Base-by-base conservation (phyloP, 2,329 filamentous ascomycete species). In the Calonectria ilicicola region DNA sequence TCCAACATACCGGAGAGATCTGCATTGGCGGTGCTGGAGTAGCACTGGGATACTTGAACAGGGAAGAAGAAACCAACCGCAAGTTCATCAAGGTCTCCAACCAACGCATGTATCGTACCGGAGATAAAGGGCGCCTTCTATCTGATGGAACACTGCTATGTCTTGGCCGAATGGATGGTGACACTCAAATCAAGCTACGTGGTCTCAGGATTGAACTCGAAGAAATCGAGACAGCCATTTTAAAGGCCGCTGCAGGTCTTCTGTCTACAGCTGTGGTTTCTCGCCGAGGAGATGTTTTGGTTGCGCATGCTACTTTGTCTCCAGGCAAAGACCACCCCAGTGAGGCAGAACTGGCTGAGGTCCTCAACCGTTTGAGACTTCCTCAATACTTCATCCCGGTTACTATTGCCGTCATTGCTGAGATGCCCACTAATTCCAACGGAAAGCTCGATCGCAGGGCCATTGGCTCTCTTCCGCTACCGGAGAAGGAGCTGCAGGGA, bases 21-120 rank as follows among this genome's bases (percentile, higher is more conserved):
- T 69, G 67, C 60, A 65, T 72, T 19, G 68, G 68, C 1, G 86
- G 86, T 15, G 78, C 84, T 0, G 84, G 86, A 38, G 82, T 88
- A 5, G 75, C 81, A 2, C 51, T 67, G 1, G 86, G 86, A 2
- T 88, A 88, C 73, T 72, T 87, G 12, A 74, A 81, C 46, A 49
- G 65, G 15, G 75, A 77, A 1, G 67, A 74, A 12, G 38, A 67
- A 3, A 75, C 66, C 5, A 14, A 47, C 4, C 51, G 56, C 29
- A 56, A 58, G 9, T 77, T 76, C 26, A 15, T 76, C 0, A 26
- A 26, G 3, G 26, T 7, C 23, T 56, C 47, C 19, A 32, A 19
- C 47, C 26, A 44, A 9, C 35, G 58, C 2, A 69, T 69, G 58
- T 69, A 69, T 32, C 67, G 58, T 19, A 69, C 67, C 10, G 67